phyloP scores from a whole-genome alignment of 2,329 filamentous ascomycete genomes.

The Clarireedia hainanense region DNA sequence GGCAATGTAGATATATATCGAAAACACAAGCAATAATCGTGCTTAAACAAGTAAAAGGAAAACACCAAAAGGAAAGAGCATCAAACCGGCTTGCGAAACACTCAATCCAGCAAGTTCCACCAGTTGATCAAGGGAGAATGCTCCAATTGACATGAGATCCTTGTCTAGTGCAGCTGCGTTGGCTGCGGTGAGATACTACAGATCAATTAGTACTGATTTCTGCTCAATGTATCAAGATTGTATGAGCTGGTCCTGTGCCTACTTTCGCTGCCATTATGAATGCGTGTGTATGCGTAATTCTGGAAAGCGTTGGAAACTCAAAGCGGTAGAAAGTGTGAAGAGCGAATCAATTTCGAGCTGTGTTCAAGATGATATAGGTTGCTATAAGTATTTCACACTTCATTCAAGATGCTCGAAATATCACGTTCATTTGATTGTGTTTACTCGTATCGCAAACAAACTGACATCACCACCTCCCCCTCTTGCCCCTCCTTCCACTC shows the following conservation, averaged over 20 bases:
- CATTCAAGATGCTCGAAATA: too few relatives aligned
- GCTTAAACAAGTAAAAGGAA: not conserved
- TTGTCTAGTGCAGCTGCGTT: conserved; percentile 83
- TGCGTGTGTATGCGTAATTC: not conserved
- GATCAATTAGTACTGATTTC: not conserved
- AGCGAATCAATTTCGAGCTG: too few relatives aligned
- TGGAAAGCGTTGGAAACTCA: not conserved
- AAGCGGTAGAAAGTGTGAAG: too few relatives aligned
- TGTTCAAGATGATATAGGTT: too few relatives aligned
- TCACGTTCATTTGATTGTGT: too few relatives aligned
- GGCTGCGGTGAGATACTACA: conserved; percentile 75
- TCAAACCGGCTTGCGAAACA: conserved; percentile 77
- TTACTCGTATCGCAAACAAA: not conserved
- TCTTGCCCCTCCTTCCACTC: conserved; percentile 2
- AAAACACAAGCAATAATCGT: not conserved
- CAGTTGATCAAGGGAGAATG: conserved; percentile 90
- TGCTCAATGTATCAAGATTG: too few relatives aligned
- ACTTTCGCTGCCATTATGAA: conserved; percentile 6
- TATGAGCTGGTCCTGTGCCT: not conserved
- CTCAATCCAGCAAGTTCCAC: conserved; percentile 95
- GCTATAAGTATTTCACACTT: too few relatives aligned
- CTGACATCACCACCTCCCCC: not conserved
- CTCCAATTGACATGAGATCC: conserved; percentile 83
- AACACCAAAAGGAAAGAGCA: not conserved
- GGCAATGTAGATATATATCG: not conserved